Evolutionary conservation across 345 rosid species (phyloP).

Genomic region (Orychophragmus violaceus): DNA sequence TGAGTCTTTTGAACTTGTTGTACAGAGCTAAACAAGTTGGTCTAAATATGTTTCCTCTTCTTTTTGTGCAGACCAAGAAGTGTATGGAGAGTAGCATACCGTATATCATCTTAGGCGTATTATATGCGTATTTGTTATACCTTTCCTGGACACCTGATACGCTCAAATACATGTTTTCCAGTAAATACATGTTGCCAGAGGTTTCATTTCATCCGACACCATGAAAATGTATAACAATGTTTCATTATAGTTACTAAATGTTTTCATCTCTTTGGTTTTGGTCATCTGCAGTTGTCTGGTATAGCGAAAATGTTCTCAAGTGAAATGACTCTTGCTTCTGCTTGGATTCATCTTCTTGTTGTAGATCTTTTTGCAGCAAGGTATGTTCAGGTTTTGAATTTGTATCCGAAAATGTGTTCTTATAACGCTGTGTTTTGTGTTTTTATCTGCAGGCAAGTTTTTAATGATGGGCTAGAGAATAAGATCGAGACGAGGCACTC

Average conservation of each 20-base stretch:
- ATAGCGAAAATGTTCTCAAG: constrained; percentile 80
- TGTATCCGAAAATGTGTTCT: not conserved
- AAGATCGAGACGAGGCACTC: constrained; percentile 86
- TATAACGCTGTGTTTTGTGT: not conserved
- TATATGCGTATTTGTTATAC: constrained; percentile 65
- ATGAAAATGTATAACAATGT: not conserved
- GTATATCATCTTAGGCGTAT: constrained; percentile 55
- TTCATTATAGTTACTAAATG: not conserved
- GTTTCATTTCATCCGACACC: constrained; percentile 16
- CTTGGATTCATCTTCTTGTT: constrained; percentile 87
- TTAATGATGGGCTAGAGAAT: constrained; percentile 66
- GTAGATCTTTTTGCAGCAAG: constrained; percentile 94
- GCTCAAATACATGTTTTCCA: constrained; percentile 56
- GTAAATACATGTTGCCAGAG: constrained; percentile 83
- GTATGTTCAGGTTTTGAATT: constrained; percentile 21
- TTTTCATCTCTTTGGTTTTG: not conserved
- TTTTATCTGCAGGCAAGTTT: constrained; percentile 62
- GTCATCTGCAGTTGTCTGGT: constrained; percentile 53
- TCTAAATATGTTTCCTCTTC: not conserved
- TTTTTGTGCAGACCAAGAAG: constrained; percentile 61
- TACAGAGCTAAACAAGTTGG: not conserved
- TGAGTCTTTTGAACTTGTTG: constrained; percentile 20
- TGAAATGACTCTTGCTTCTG: constrained; percentile 87
- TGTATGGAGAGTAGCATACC: constrained; percentile 69
- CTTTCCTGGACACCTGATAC: constrained; percentile 91